These are phyloP conservation scores for Apiotrichum akiyoshidainum DNA, from an alignment of 1,284 basidiomycete species.

Conservation along the genomic window DNA sequence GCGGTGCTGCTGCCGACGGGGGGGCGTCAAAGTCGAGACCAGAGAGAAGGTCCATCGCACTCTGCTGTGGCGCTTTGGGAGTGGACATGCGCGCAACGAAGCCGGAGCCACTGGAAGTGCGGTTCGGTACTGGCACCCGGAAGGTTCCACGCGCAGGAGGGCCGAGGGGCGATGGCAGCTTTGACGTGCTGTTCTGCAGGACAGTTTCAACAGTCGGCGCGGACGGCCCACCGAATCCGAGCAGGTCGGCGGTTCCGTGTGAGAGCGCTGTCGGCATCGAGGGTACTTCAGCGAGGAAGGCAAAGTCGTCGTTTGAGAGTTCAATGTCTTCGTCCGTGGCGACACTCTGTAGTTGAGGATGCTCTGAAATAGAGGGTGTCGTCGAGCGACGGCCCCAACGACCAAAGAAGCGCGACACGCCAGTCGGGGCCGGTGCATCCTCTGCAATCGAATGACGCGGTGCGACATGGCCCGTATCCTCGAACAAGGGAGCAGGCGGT, in stretches of 20 bases:
- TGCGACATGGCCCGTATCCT: constrained; percentile 1
- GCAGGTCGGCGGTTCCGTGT: constrained; percentile 38
- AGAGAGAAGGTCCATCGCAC: constrained; percentile 38
- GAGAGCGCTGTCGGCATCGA: constrained; percentile 22
- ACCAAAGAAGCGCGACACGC: constrained; percentile 48
- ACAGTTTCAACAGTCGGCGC: not conserved
- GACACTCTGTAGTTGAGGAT: not conserved
- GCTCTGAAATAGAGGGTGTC: not conserved
- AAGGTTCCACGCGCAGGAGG: constrained; percentile 26
- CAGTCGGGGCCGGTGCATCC: constrained; percentile 3
- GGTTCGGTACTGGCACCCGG: too few species aligned
- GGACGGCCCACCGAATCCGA: constrained; percentile 29
- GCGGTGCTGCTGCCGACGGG: constrained; percentile 1
- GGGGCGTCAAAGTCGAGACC: constrained; percentile 35
- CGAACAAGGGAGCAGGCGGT: not conserved
- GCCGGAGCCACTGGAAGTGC: not conserved
- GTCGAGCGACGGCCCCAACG: constrained; percentile 17
- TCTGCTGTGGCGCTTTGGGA: constrained; percentile 2
- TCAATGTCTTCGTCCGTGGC: constrained; percentile 35
- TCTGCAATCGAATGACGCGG: constrained; percentile 3
- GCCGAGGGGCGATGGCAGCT: constrained; percentile 36
- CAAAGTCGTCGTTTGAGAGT: constrained; percentile 47
- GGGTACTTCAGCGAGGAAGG: constrained; percentile 48
- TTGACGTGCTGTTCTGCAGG: constrained; percentile 7
- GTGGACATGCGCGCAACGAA: constrained; percentile 33